Conservation (phyloP, 1,284 basidiomycete genomes). For the Tremellales sp. region DNA sequence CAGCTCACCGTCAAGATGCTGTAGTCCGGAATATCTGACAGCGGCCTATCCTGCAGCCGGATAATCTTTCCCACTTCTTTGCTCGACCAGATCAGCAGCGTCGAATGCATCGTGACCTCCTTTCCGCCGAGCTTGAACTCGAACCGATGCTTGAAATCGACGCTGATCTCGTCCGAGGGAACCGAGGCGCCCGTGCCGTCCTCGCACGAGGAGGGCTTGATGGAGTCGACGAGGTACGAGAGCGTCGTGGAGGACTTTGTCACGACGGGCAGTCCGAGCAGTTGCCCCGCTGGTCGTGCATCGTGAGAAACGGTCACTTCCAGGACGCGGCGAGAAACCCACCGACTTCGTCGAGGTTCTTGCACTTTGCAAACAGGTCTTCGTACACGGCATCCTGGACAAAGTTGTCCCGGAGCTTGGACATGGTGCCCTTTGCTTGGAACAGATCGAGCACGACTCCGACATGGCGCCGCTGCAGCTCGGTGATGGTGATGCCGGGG, state of each 20-base stretch:
- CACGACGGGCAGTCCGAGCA: constrained; percentile 33
- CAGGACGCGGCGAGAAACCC: constrained; percentile 8
- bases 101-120: constrained; percentile 33
- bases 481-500: constrained; percentile 17
- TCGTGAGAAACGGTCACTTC: background rate
- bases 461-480: constrained; percentile 28
- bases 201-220: constrained; percentile 13
- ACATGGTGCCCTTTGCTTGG: constrained; percentile 37
- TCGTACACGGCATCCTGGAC: constrained; percentile 37
- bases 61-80: constrained; percentile 30
- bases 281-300: constrained; percentile 28
- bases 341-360: constrained; percentile 36
- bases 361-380: constrained; percentile 36
- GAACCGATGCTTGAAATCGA: constrained; percentile 32
- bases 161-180: constrained; percentile 23
- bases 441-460: constrained; percentile 39
- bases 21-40: constrained; percentile 32
- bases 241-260: constrained; percentile 27
- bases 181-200: constrained; percentile 7
- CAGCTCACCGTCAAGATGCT: constrained; percentile 23
- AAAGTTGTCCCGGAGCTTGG: constrained; percentile 32
- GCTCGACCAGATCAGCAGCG: constrained; percentile 26
- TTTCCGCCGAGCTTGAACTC: constrained; percentile 24
- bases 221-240: constrained; percentile 18
- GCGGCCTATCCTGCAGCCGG: constrained; percentile 33